A percentile compares a stretch with the other conserved stretches of the same genome.
These are phyloP conservation scores for Boletus rex-veris DNA, from an alignment of 768 basidiomycete species.

Conservation along the genomic window DNA sequence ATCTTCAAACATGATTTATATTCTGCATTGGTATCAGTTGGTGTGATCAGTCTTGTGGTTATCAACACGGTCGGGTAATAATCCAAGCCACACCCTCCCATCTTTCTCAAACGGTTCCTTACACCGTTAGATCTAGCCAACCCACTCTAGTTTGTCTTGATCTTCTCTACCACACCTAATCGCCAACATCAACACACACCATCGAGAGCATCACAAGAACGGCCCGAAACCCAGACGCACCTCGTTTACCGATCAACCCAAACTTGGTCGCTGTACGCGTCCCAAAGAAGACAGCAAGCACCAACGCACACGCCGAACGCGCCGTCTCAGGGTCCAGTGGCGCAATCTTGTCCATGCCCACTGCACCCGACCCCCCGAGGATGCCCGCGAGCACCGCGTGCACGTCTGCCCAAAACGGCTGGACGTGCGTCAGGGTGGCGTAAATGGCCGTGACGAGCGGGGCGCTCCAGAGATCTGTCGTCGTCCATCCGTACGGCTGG, in stretches of 20 bases:
- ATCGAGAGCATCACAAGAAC: not conserved
- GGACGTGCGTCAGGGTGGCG: constrained; percentile 80
- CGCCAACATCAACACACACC: not conserved
- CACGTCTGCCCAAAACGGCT: constrained; percentile 74
- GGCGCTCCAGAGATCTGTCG: constrained; percentile 83
- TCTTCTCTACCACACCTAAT: constrained; percentile 20
- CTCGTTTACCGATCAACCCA: constrained; percentile 21
- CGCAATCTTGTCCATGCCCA: constrained; percentile 30
- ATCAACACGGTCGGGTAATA: not conserved
- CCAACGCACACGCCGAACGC: constrained; percentile 64
- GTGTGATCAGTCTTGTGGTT: not conserved
- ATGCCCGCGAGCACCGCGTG: constrained; percentile 47
- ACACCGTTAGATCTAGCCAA: not conserved
- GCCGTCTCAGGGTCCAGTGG: constrained; percentile 63
- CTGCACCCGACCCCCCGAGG: constrained; percentile 34
- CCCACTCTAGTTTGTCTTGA: constrained; percentile 23
- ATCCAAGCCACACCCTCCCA: not conserved
- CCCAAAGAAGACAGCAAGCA: constrained; percentile 60
- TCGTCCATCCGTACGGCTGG: constrained; percentile 79
- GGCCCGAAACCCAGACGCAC: constrained; percentile 5
- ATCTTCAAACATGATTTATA: not conserved
- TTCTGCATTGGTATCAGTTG: constrained; percentile 2
- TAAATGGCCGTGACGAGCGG: constrained; percentile 74
- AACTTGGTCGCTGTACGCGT: constrained; percentile 67
- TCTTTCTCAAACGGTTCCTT: not conserved